Percentiles rank a stretch among this genome's conserved stretches.
Evolutionary conservation across 306 rosid genomes (phyloP).

Genomic region (Vicia faba): DNA sequence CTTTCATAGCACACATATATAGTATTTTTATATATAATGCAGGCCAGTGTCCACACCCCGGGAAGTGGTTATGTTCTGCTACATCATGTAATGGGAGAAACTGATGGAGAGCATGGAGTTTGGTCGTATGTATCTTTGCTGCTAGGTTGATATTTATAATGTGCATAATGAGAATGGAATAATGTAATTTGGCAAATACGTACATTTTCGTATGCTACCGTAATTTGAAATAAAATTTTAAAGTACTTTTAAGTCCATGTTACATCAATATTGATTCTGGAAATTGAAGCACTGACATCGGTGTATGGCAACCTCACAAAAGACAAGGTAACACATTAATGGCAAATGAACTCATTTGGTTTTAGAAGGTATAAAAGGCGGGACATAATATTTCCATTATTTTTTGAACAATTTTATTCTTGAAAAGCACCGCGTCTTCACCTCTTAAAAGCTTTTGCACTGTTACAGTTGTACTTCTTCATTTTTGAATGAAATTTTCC

Average conservation of each 20-base stretch:
- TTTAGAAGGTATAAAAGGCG: no score
- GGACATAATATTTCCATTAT: no score
- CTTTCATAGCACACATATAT: conserved; percentile 14
- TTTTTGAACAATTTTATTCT: no score
- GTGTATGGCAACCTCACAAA: no score
- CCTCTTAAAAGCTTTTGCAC: no score
- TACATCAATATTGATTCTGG: background rate
- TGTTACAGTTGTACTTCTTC: background rate
- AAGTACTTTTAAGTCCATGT: conserved; percentile 2
- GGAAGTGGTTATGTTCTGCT: conserved; percentile 98
- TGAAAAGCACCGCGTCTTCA: no score
- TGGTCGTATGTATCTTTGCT: conserved; percentile 86
- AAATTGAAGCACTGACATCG: no score
- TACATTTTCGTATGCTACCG: conserved; percentile 14
- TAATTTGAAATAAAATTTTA: conserved; percentile 29
- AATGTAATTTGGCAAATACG: conserved; percentile 38
- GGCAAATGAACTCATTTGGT: no score
- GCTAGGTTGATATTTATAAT: conserved; percentile 39
- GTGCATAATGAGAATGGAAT: conserved; percentile 30
- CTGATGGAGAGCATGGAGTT: conserved; percentile 84
- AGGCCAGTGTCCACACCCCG: conserved; percentile 84
- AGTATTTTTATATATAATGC: conserved; percentile 35
- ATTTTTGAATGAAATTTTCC: background rate
- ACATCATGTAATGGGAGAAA: conserved; percentile 98
- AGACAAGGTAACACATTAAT: no score